Evolutionary conservation across 2,329 filamentous ascomycete species (phyloP), one percentile per base, ranked within the genome.

Genomic region (Calonectria crousiana): DNA sequence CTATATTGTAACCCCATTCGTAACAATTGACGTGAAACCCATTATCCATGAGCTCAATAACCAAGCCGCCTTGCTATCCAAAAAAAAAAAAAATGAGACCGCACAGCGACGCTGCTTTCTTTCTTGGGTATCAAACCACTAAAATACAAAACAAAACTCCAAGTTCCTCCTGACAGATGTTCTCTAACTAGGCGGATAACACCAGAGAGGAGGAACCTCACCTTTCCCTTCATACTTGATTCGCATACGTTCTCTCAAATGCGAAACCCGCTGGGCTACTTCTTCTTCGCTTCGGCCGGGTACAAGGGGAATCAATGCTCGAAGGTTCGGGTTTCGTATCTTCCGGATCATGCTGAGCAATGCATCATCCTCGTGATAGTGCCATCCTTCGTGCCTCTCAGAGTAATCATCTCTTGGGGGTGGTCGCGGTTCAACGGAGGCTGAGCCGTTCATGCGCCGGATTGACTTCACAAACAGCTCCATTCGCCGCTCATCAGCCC

Each of bases 181-280:
- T 38, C 11, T 47, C 76, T 58, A 76, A 38, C 41, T 62, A 30
- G 67, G 28, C n/a, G 76, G 69, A 49, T 77, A 78, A 36, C 80
- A 82, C 81, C 82, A 83, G 26, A 68, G 47, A 20, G 82, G 82
- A 20, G 82, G 81, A 6, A 26, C 28, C 4, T 67, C 18, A 5
- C 73, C 76, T 49, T 6, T n/a, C 18, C 38, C 56, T 53, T 78
- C 62, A 66, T 78, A 81, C 49, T 79, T 79, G 41, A 49, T 34
- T 32, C 76, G 75, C 65, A 80, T 76, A 23, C 66, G 65, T n/a
- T 51, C 69, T 66, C 69, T 80, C 68, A 83, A 34, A n/a, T 76
- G 67, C 32, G n/a, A 56, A 38, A 77, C 75, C 8, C 81, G 74
- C 44, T 78, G 38, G 26, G 64, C 49, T 2, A 83, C 60, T 58